phyloP scores from a whole-genome alignment of 108 stramenopile species.

The Bacterosira constricta region DNA sequence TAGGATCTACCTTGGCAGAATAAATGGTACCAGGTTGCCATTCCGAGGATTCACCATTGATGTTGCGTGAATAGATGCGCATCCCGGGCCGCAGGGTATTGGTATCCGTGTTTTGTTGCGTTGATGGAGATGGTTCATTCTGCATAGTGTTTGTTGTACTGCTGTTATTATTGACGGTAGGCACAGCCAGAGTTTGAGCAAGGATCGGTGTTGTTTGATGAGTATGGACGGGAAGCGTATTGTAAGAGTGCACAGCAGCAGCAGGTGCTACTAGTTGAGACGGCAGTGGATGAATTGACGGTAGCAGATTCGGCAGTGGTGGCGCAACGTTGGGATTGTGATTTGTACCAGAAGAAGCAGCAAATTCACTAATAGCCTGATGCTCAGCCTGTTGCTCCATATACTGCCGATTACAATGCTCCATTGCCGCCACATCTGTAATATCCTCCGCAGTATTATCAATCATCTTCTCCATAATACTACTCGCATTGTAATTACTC shows the following conservation, averaged over 20 bases:
- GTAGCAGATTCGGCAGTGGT: too few relatives aligned
- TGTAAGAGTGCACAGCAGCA: neutral
- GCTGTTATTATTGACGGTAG: neutral
- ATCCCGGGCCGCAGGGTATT: slow-evolving; percentile 29
- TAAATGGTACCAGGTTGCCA: slow-evolving; percentile 20
- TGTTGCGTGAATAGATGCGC: slow-evolving; percentile 25
- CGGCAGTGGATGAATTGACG: too few relatives aligned
- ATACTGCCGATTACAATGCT: too few relatives aligned
- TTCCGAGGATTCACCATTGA: neutral
- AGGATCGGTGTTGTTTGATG: neutral
- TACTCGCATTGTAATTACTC: too few relatives aligned
- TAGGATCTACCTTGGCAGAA: slow-evolving; percentile 21
- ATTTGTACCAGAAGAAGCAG: too few relatives aligned
- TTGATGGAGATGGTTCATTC: neutral
- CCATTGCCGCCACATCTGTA: too few relatives aligned
- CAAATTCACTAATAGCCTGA: too few relatives aligned
- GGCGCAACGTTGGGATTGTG: too few relatives aligned
- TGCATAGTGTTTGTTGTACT: neutral
- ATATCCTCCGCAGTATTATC: too few relatives aligned
- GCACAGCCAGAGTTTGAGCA: neutral
- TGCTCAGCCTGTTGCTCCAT: too few relatives aligned
- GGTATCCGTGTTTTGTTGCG: neutral
- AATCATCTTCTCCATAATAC: too few relatives aligned
- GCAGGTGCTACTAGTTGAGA: too few relatives aligned
- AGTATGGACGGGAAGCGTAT: neutral